phyloP scores from a whole-genome alignment of 163 green algal species.

The Coccomyxa subellipsoidea region DNA sequence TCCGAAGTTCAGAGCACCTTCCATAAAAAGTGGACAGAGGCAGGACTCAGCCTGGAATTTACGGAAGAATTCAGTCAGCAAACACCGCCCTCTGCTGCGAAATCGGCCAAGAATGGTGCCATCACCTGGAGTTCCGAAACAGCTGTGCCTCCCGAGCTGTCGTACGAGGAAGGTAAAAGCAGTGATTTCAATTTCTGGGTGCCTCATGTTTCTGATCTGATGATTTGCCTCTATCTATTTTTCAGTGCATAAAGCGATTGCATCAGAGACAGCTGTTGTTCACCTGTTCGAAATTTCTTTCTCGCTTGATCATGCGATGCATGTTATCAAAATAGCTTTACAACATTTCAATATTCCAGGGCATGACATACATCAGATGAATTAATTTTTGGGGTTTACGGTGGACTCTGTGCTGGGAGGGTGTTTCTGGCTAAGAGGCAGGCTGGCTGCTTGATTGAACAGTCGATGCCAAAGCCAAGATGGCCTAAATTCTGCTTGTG shows the following conservation, averaged over 20 bases:
- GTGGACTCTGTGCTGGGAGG: neutral
- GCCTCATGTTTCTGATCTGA: too few species aligned
- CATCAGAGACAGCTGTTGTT: neutral
- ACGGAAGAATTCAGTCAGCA: neutral
- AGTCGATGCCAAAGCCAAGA: neutral
- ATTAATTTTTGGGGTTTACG: neutral
- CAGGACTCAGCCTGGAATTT: conserved; percentile 6
- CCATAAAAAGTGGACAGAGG: conserved; percentile 14
- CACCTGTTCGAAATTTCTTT: neutral
- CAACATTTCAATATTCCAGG: neutral
- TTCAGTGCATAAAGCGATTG: neutral
- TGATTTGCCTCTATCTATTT: too few species aligned
- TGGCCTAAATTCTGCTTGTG: neutral
- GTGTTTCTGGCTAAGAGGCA: neutral
- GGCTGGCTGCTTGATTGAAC: neutral
- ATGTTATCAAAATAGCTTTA: neutral
- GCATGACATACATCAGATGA: neutral
- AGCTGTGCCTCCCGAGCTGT: neutral
- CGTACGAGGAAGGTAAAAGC: neutral
- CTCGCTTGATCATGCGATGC: neutral
- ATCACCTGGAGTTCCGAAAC: neutral
- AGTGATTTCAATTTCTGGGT: too few species aligned
- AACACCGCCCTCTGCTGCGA: neutral
- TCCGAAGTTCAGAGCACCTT: conserved; percentile 21
- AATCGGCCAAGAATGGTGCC: neutral